Conservation (phyloP, 495 filamentous ascomycete genomes). For the Aspergillus olivimuriae region DNA sequence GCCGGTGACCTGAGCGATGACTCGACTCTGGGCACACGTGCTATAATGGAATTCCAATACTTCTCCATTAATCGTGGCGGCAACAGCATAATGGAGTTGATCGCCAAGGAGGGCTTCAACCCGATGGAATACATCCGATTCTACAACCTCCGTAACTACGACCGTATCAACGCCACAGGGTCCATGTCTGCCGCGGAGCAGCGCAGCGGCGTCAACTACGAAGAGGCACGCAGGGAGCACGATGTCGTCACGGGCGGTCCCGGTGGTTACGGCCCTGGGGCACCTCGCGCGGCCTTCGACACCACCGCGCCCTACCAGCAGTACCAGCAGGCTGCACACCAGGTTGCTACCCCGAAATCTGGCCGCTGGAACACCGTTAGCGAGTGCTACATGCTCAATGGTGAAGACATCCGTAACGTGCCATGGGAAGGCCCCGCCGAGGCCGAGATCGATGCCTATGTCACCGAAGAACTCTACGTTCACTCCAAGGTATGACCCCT, state of each 20-base stretch:
- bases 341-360: conserved; percentile 24
- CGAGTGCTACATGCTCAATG: conserved; percentile 78
- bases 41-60: conserved; percentile 97
- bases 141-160: conserved; percentile 92
- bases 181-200: conserved; percentile 60
- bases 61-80: conserved; percentile 84
- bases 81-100: conserved; percentile 74
- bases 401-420: conserved; percentile 65
- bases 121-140: conserved; percentile 82
- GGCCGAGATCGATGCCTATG: conserved; percentile 79
- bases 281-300: conserved; percentile 33
- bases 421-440: conserved; percentile 69
- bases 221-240: conserved; percentile 58
- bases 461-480: conserved; percentile 89
- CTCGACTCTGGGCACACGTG: conserved; percentile 74
- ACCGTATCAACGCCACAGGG: conserved; percentile 72
- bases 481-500: conserved; percentile 64
- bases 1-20: conserved; percentile 81
- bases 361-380: conserved; percentile 69
- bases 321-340: conserved; percentile 63
- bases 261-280: conserved; percentile 34
- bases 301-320: conserved; percentile 43
- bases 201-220: conserved; percentile 66
- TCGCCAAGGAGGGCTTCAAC: conserved; percentile 65
- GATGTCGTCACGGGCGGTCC: conserved; percentile 44